Evolutionary conservation across 495 filamentous ascomycete species (phyloP).

Genomic region (Penicillium bialowiezense): DNA sequence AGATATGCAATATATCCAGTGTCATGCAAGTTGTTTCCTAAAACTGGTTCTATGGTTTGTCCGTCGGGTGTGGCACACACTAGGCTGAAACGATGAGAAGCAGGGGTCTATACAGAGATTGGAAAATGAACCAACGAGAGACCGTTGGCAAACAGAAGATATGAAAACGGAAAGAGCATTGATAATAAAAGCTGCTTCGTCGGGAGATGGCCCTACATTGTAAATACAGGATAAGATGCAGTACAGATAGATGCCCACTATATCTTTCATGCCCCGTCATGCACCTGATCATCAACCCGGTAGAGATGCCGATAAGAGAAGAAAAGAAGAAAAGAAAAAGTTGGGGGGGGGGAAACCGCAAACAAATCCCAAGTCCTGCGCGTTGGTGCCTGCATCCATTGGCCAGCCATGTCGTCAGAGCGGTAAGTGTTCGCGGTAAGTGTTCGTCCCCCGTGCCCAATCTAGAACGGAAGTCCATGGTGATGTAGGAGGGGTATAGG

Average conservation of each 20-base stretch:
- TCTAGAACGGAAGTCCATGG: slow-evolving; percentile 14
- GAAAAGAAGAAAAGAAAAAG: slow-evolving; percentile 4
- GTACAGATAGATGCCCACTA: slow-evolving; percentile 2
- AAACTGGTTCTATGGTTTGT: slow-evolving; percentile 1
- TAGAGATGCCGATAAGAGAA: not conserved
- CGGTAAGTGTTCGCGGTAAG: slow-evolving; percentile 6
- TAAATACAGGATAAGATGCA: slow-evolving; percentile 3
- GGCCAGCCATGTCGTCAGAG: slow-evolving; percentile 17
- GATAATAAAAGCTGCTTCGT: not conserved
- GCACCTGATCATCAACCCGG: slow-evolving; percentile 1
- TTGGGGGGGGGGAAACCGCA: not conserved
- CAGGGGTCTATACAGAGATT: not conserved
- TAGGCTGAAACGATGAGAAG: not conserved
- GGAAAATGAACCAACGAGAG: not conserved
- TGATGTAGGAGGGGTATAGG: slow-evolving; percentile 12
- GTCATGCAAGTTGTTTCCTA: not conserved
- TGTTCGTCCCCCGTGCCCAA: not conserved
- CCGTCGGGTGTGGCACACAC: not conserved
- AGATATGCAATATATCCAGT: not conserved
- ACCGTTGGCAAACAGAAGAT: not conserved
- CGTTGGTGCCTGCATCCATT: slow-evolving; percentile 20
- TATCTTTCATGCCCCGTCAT: not conserved
- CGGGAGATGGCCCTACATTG: not conserved
- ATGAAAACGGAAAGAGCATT: not conserved
- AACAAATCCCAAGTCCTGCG: slow-evolving; percentile 3